These are phyloP conservation scores for Sparassis latifolia DNA, from an alignment of 1,284 basidiomycete genomes.

Conservation along the genomic window DNA sequence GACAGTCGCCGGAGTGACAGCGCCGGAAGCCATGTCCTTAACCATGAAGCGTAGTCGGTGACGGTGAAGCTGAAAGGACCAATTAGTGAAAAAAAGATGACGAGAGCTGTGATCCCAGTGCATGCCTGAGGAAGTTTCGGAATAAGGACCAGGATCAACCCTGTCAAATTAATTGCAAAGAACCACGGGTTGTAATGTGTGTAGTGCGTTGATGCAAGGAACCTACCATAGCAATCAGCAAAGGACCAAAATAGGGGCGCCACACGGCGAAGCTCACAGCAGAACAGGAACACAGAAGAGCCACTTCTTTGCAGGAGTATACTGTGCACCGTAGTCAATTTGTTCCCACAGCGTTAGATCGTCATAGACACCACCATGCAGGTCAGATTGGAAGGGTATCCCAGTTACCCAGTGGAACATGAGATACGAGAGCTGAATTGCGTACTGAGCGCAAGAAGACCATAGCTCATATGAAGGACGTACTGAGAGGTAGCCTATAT, in stretches of 20 bases:
- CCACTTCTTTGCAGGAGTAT: constrained; percentile 99
- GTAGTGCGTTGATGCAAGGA: constrained; percentile 97
- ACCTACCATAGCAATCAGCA: constrained; percentile 42
- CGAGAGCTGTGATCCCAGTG: background rate
- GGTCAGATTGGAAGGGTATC: constrained; percentile 88
- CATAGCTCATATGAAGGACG: constrained; percentile 26
- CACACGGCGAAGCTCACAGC: constrained; percentile 54
- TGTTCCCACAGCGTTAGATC: constrained; percentile 99
- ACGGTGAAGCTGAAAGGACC: constrained; percentile 56
- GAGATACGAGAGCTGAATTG: constrained; percentile 79
- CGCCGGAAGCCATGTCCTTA: constrained; percentile 46
- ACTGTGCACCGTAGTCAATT: constrained; percentile 97
- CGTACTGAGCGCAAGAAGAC: constrained; percentile 1
- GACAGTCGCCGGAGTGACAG: constrained; percentile 58
- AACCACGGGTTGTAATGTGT: constrained; percentile 92
- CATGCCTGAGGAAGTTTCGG: constrained; percentile 91
- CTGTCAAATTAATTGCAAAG: constrained; percentile 88
- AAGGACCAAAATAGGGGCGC: constrained; percentile 1
- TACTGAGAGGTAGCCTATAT: constrained; percentile 88
- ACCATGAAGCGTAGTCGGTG: constrained; percentile 73
- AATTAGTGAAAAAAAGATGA: constrained; percentile 6
- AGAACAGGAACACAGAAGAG: constrained; percentile 86
- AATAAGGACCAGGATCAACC: constrained; percentile 81
- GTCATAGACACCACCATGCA: constrained; percentile 91
- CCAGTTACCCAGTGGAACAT: constrained; percentile 99